Evolutionary conservation across 2,329 filamentous ascomycete species (phyloP).

Genomic region (Tricladium varicosporioides): DNA sequence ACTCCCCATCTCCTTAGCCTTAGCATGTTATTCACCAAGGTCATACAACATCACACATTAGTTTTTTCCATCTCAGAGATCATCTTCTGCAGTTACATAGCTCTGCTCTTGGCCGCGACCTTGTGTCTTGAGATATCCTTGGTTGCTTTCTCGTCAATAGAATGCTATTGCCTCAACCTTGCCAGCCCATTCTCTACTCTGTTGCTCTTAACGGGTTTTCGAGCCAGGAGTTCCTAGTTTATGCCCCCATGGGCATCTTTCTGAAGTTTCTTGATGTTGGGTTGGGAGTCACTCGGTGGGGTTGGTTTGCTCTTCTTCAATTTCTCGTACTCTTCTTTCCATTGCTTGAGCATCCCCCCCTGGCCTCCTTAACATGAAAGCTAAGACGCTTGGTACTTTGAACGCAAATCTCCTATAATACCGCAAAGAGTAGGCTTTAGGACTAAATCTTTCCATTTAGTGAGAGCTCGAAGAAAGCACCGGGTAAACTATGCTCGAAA

Average conservation of each 20-base stretch:
- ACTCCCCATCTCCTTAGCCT: background rate
- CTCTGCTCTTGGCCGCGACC: background rate
- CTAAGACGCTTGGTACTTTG: too few species aligned
- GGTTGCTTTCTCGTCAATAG: slow-evolving; percentile 1
- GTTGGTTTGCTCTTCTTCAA: background rate
- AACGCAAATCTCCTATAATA: too few species aligned
- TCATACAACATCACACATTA: background rate
- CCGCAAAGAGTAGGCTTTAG: too few species aligned
- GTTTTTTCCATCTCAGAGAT: background rate
- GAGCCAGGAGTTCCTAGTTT: background rate
- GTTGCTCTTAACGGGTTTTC: background rate
- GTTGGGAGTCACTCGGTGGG: background rate
- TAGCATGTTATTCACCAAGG: background rate
- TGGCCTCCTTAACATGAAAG: too few species aligned
- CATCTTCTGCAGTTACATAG: background rate
- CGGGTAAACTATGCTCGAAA: too few species aligned
- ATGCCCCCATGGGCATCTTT: background rate
- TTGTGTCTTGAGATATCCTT: background rate
- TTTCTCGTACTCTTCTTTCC: background rate
- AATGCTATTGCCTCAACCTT: background rate
- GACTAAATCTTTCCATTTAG: too few species aligned
- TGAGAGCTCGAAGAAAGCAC: too few species aligned
- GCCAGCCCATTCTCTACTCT: background rate
- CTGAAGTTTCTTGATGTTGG: background rate
- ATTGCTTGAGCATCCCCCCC: background rate